Evolutionary conservation across 371 early-diverging fungal genomes (phyloP), one percentile per base, ranked within the genome.

Genomic region (Rhizopus sp.): DNA sequence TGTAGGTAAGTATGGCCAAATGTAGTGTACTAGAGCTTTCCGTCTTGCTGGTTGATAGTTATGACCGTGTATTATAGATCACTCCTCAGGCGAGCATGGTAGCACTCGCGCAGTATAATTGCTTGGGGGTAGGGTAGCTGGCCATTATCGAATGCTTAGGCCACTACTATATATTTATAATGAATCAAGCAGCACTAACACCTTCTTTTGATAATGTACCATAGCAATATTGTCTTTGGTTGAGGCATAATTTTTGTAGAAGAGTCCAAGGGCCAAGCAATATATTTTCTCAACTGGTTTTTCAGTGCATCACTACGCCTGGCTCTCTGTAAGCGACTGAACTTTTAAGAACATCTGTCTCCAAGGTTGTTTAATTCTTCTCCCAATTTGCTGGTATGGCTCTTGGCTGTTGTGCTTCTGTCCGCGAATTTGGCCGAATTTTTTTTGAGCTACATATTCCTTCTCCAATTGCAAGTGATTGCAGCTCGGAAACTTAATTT

Each of bases 51-150:
- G 41, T 33, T 50, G 37, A 50, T 50, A 50, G 50, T 50, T 50
- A 50, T 50, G 50, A 37, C 50, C 53, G 53, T 53, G 53, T 53
- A 53, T 53, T 44, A 42, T 53, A 53, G 53, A 53, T 53, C 53
- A 53, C 53, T 53, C 53, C 44, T 31, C 31, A 53, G 53, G 13
- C 0, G 33, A 33, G 15, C 53, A 42, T 40, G 40, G 40, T 40
- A 40, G 40, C 53, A 53, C 53, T 40, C 31, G 53, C 16, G 53
- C 44, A 32, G 44, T 44, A 44, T 53, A 44, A 53, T 53, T 53
- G 44, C 53, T 53, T 44, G 29, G 53, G 31, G 53, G 8, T 53
- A 42, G 53, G n/a, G 40, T 40, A 40, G 40, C 40, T 4, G 40
- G 40, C 40, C 40, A 40, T n/a, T 40, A 40, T n/a, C n/a, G 40